Evolutionary conservation across 192 early-diverging fungal species (phyloP).

Genomic region (Spizellomyces sp.): DNA sequence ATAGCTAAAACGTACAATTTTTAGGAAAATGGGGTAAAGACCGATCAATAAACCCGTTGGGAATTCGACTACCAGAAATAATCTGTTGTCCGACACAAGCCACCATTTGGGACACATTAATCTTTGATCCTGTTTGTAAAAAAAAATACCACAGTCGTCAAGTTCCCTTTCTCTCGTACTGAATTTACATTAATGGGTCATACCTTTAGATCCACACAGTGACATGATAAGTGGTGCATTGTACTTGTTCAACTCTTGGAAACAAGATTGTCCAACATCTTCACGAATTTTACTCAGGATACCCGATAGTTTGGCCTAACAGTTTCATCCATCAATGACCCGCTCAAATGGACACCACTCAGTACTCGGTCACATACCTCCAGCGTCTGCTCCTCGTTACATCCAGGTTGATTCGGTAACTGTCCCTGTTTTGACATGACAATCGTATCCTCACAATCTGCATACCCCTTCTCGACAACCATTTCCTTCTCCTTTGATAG

Average conservation of each 20-base stretch:
- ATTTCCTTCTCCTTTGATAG: constrained; percentile 79
- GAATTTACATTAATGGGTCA: not conserved
- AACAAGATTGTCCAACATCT: constrained; percentile 85
- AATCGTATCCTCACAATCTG: constrained; percentile 83
- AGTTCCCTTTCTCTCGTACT: not conserved
- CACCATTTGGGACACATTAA: constrained; percentile 99
- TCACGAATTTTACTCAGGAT: constrained; percentile 90
- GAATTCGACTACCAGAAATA: constrained; percentile 94
- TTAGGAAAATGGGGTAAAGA: constrained; percentile 96
- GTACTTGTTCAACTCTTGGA: constrained; percentile 89
- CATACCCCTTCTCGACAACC: constrained; percentile 79
- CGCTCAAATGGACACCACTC: not conserved
- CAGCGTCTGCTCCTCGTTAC: constrained; percentile 82
- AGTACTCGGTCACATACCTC: constrained; percentile 49
- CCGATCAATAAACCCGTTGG: constrained; percentile 95
- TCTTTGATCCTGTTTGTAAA: constrained; percentile 73
- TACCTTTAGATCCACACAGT: constrained; percentile 96
- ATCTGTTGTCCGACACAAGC: constrained; percentile 99
- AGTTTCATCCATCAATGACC: not conserved
- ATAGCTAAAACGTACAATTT: constrained; percentile 50
- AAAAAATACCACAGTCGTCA: not conserved
- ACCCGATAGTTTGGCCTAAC: constrained; percentile 74
- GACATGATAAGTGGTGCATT: constrained; percentile 99
- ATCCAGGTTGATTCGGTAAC: constrained; percentile 84
- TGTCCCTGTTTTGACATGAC: constrained; percentile 64